Base-by-base conservation (phyloP, 192 early-diverging fungal genomes). In the Phlyctochytrium bullatum region DNA sequence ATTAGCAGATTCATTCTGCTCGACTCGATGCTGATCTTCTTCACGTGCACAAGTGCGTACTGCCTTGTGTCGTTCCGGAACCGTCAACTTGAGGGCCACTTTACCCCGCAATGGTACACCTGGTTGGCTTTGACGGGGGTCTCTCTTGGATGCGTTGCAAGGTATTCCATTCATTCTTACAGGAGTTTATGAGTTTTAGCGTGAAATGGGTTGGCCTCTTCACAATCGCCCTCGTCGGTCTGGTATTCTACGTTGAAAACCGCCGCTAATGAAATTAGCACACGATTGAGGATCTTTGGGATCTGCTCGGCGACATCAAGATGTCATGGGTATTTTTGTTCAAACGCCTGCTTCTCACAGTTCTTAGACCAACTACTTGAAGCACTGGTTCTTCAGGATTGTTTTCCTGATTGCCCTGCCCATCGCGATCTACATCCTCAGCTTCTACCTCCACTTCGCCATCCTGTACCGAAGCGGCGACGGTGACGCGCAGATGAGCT, bases 191-290 rank as follows among this genome's bases (percentile, higher is more conserved):
- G 61, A 34, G 30, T 74, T 17, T 75, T 3, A 91, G 89, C 77
- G 86, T 94, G 31, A 99, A 99, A 77, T 99, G 96, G 97, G 92
- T 99, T 32, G 97, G 97, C 0, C 72, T 97, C 25, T 93, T 99
- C 76, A 86, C 88, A 31, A 89, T 94, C 12, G 95, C 92, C 2
- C 74, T 96, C 4, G 91, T 97, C 61, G 96, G 95, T 2, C 53
- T 97, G n/a, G n/a, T n/a, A n/a, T n/a, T n/a, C n/a, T n/a, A n/a
- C n/a, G n/a, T n/a, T n/a, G n/a, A n/a, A 52, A 72, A 24, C 29
- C 50, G 27, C 0, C 34, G 25, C 16, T 20, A 1, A 24, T 40
- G 25, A 79, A n/a, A n/a, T n/a, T n/a, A n/a, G 72, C 91, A 93
- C 71, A 98, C 97, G 0, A 72, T 97, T n/a, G 87, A 93, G 59